Conservation (phyloP, 176 grass and related monocot species). For the Eragrostis curvula region DNA sequence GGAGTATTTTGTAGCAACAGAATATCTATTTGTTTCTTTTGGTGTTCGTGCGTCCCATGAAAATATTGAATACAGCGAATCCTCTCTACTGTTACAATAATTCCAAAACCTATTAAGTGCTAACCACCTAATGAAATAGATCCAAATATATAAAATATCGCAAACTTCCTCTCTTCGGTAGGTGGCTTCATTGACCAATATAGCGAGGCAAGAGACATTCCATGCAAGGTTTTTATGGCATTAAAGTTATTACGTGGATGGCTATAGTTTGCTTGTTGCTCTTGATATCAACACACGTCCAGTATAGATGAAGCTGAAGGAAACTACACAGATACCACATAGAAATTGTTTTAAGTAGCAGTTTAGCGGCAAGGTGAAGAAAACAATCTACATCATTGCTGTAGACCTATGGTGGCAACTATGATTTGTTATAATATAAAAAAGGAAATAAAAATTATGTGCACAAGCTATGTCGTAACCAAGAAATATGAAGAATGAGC, state of each 20-base stretch:
- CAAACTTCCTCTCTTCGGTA: neutral
- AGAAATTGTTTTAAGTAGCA: neutral
- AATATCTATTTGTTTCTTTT: neutral
- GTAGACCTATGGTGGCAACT: neutral
- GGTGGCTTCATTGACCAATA: neutral
- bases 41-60: neutral
- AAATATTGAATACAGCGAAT: neutral
- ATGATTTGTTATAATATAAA: neutral
- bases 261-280: neutral
- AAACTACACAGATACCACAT: neutral
- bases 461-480: neutral
- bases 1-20: neutral
- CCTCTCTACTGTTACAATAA: neutral
- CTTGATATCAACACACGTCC: neutral
- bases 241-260: neutral
- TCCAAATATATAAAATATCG: neutral
- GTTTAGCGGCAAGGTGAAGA: neutral
- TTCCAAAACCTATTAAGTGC: neutral
- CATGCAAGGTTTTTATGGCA: too few relatives aligned
- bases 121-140: neutral
- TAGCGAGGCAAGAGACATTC: neutral
- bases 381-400: neutral
- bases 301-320: neutral
- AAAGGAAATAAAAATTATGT: neutral
- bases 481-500: neutral